These are phyloP conservation scores for Diaporthe sp. DNA, from an alignment of 2,329 filamentous ascomycete genomes.

Conservation along the genomic window DNA sequence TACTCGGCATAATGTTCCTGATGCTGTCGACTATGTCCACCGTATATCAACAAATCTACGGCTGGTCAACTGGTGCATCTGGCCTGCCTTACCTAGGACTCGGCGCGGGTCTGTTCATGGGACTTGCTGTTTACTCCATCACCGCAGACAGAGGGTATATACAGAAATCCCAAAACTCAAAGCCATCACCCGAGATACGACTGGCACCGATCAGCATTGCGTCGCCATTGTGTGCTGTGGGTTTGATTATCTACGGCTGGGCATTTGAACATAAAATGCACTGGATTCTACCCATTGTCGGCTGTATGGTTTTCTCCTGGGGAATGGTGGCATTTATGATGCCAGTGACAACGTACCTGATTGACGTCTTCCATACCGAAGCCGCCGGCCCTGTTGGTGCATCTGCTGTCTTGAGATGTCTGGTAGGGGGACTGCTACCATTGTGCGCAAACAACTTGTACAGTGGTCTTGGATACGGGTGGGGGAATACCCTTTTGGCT, in stretches of 20 bases:
- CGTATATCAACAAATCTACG: neutral
- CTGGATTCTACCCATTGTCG: neutral
- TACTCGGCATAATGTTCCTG: conserved; percentile 1
- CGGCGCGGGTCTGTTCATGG: neutral
- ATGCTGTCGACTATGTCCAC: conserved; percentile 3
- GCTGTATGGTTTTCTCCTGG: neutral
- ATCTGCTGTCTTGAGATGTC: conserved; percentile 25
- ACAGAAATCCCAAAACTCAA: neutral
- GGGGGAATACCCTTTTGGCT: conserved; percentile 25
- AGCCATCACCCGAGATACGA: neutral
- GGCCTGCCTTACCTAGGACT: neutral
- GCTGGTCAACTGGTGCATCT: neutral
- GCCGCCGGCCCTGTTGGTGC: conserved; percentile 34
- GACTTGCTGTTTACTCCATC: neutral
- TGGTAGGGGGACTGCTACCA: conserved; percentile 30
- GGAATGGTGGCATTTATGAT: conserved; percentile 20
- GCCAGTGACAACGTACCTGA: conserved; percentile 19
- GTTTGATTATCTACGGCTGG: neutral
- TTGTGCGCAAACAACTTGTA: conserved; percentile 20
- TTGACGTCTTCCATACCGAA: conserved; percentile 19
- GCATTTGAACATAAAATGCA: neutral
- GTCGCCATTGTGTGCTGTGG: neutral
- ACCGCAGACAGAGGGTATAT: neutral
- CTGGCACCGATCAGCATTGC: neutral
- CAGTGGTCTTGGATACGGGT: neutral